phyloP scores from a whole-genome alignment of 106 monocot species.

The Apostasia shenzhenica region DNA sequence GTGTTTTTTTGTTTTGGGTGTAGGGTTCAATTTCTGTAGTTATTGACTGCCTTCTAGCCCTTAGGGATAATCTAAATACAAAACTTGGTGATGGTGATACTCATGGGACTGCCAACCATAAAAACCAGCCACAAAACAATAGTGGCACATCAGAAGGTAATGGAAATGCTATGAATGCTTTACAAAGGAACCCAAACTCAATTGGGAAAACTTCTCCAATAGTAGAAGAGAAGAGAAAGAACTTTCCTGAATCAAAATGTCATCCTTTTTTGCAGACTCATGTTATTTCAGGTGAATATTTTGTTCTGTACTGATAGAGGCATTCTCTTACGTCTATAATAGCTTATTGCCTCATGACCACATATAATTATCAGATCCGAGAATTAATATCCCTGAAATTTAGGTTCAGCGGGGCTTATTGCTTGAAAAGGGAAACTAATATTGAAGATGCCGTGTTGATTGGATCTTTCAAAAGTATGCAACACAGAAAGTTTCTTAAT shows the following conservation, averaged over 20 bases:
- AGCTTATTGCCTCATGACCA: no score
- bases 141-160: slow-evolving; percentile 29
- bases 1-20: slow-evolving; percentile 6
- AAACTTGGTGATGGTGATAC: slow-evolving; percentile 10
- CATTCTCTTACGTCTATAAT: no score
- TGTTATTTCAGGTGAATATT: slow-evolving; percentile 13
- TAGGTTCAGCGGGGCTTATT: not conserved
- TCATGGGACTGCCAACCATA: slow-evolving; percentile 5
- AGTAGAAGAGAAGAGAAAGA: slow-evolving; percentile 28
- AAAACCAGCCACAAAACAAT: slow-evolving; percentile 25
- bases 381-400: no score
- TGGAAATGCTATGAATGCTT: slow-evolving; percentile 7
- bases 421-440: no score
- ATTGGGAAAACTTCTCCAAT: slow-evolving; percentile 9
- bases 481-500: no score
- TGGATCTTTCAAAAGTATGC: no score
- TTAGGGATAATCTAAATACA: slow-evolving; percentile 33
- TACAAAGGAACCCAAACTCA: slow-evolving; percentile 5
- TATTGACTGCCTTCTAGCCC: slow-evolving; percentile 54
- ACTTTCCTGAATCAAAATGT: slow-evolving; percentile 19
- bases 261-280: slow-evolving; percentile 13
- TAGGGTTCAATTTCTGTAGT: slow-evolving; percentile 61
- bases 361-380: no score
- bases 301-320: no score
- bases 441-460: no score